Base-by-base conservation (phyloP, 1,284 basidiomycete species). In the Melampsora larici-populina region DNA sequence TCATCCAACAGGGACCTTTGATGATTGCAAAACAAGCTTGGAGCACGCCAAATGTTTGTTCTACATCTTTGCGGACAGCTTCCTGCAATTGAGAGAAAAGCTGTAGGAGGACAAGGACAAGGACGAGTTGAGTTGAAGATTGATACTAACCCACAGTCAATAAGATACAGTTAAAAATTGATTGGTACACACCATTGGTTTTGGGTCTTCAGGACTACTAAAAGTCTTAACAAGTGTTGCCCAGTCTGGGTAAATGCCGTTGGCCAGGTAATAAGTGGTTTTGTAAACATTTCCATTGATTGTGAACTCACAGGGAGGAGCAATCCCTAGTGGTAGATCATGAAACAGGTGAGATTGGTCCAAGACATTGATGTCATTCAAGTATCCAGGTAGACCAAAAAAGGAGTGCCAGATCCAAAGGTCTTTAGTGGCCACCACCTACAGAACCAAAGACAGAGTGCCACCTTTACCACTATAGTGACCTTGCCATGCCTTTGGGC, bases 61-160 rank as follows among this genome's bases (percentile, higher is more conserved):
- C 70, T 5, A 73, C 62, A 33, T 73, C 60, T n/a, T 73, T 73
- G 2, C 24, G n/a, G 21, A 21, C 9, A n/a, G 40, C 15, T 31
- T 73, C 70, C 49, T 73, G 70, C 40, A 73, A 26, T 48, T 64
- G 40, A 0, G 58, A 46, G 46, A 63, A 62, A 24, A 24, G 5
- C 43, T 73, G 43, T 24, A 48, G 36, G 9, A 73, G 49, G 2
- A n/a, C n/a, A n/a, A n/a, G n/a, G n/a, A n/a, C n/a, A n/a, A n/a
- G n/a, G n/a, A n/a, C n/a, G n/a, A n/a, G n/a, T n/a, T n/a, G n/a
- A n/a, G n/a, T n/a, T n/a, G 21, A 18, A 1, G 43, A 18, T 11
- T 48, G 49, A 29, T 43, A 4, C 36, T 4, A 46, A 21, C n/a
- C n/a, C 24, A 68, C n/a, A 24, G 21, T n/a, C 48, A n/a, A 40